A percentile compares a stretch with the other conserved stretches of the same genome.
Conservation (phyloP, 2,329 filamentous ascomycete genomes). For the Colletotrichum gigasporum region DNA sequence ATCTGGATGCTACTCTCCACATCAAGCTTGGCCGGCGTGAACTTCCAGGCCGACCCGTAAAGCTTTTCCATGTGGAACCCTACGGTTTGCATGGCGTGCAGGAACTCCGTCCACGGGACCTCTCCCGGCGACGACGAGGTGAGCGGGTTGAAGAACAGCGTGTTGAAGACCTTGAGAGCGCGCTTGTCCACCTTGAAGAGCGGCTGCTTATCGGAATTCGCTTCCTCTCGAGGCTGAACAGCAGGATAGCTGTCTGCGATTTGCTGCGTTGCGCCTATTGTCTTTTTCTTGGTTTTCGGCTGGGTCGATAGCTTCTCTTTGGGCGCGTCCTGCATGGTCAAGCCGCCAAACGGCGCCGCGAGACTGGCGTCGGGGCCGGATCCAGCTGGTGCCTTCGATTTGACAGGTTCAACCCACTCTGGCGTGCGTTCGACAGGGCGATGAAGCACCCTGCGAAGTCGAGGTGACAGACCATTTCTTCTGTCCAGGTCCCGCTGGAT, state of each 20-base stretch:
- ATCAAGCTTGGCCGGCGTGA: constrained; percentile 52
- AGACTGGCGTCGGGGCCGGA: not conserved
- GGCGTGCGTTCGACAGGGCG: constrained; percentile 34
- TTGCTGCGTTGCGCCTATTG: not conserved
- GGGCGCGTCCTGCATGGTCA: not conserved
- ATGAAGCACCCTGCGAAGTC: constrained; percentile 35
- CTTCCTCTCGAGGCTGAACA: constrained; percentile 14
- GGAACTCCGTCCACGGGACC: constrained; percentile 61
- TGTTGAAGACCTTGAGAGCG: constrained; percentile 45
- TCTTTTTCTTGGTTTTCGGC: constrained; percentile 8
- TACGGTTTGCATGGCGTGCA: constrained; percentile 58
- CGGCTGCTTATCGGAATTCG: constrained; percentile 9
- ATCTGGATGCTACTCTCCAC: constrained; percentile 63
- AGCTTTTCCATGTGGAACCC: constrained; percentile 66
- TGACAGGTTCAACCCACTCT: constrained; percentile 31
- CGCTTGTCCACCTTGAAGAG: constrained; percentile 40
- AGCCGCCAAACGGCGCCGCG: not conserved
- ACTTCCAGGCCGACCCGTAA: constrained; percentile 70
- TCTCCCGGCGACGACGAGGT: constrained; percentile 53
- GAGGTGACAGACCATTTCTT: constrained; percentile 24
- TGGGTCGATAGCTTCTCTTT: not conserved
- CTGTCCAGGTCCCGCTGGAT: constrained; percentile 32
- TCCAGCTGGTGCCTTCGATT: not conserved
- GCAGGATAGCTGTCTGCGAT: not conserved
- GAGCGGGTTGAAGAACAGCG: constrained; percentile 51